Evolutionary conservation across 169 alveolate genomes (phyloP), one percentile per base, ranked within the genome.

Genomic region (Cryptosporidium baileyi): DNA sequence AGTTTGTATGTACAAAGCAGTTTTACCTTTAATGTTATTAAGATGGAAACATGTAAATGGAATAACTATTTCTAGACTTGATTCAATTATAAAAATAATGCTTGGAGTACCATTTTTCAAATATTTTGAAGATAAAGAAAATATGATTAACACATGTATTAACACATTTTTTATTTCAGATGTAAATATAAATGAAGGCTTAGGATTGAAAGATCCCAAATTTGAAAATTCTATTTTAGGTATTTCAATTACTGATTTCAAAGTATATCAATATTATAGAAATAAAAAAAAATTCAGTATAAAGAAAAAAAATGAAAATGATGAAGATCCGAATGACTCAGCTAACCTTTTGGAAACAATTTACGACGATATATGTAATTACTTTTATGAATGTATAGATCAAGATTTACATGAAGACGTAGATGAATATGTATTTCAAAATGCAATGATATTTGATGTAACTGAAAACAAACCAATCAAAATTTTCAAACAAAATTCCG

Each of bases 1-100:
- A 1, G 67, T 74, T 38, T 74, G 85, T 24, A 74, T 74, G 85
- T 74, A 52, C 54, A 57, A 74, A 32, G 65, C 85, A 22, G 57
- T 57, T 13, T 57, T 74, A 40, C 85, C 85, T 24, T 54, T 54
- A 13, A 74, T 74, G 74, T 36, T 51, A 41, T 38, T 74, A 22
- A 74, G 85, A 41, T 74, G 85, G 85, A 74, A 57, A 74, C 15
- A 51, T 51, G 40, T 54, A 22, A 74, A 74, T 45, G 19, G 30
- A 8, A 74, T 74, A 24, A 40, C 43, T 36, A 57, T 32, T 2
- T 38, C 65, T 2, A 74, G 74, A 74, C 40, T 74, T 52, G 85
- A 74, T 41, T 51, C 85, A 32, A 74, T 74, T 19, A 22, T 74
- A 13, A 51, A 74, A 57, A 24, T 74, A 17, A 36, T 59, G 32